A percentile compares a stretch with the other conserved stretches of the same genome.
phyloP scores from a whole-genome alignment of 192 early-diverging fungal species.

The Backusella sp. region DNA sequence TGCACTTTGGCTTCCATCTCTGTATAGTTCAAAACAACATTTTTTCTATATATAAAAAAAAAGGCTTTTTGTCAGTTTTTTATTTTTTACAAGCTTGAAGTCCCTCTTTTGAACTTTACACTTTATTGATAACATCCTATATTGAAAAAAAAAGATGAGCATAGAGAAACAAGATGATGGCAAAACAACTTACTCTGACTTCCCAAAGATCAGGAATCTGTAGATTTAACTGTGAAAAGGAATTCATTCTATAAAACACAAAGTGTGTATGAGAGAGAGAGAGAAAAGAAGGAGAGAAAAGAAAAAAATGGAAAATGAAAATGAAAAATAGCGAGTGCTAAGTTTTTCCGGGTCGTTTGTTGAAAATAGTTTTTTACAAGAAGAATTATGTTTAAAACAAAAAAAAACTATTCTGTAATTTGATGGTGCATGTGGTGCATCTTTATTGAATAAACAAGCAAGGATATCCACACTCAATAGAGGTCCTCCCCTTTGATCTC shows the following conservation, averaged over 20 bases:
- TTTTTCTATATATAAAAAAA: conserved; percentile 52
- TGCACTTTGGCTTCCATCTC: conserved; percentile 92
- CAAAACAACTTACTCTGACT: conserved; percentile 30
- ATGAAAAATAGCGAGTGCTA: too few species aligned
- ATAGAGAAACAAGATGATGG: not conserved
- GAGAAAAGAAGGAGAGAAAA: not conserved
- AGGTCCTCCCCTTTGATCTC: not conserved
- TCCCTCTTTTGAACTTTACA: conserved; percentile 13
- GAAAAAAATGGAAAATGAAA: not conserved
- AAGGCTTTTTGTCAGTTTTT: not conserved
- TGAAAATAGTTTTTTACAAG: not conserved
- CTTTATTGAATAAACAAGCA: not conserved
- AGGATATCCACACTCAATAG: not conserved
- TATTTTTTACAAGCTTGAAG: too few species aligned
- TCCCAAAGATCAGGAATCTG: conserved; percentile 42
- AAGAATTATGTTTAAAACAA: too few species aligned
- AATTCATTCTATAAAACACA: conserved; percentile 21
- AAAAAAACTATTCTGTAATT: too few species aligned
- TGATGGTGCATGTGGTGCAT: not conserved
- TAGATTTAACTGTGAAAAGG: conserved; percentile 13
- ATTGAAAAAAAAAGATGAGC: not conserved
- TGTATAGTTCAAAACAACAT: conserved; percentile 89
- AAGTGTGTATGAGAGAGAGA: not conserved
- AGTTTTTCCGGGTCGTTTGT: not conserved
- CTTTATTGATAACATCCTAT: conserved; percentile 45